Evolutionary conservation across 2,329 filamentous ascomycete species (phyloP), one percentile per base, ranked within the genome.

Genomic region (Periglandula ipomoeae): DNA sequence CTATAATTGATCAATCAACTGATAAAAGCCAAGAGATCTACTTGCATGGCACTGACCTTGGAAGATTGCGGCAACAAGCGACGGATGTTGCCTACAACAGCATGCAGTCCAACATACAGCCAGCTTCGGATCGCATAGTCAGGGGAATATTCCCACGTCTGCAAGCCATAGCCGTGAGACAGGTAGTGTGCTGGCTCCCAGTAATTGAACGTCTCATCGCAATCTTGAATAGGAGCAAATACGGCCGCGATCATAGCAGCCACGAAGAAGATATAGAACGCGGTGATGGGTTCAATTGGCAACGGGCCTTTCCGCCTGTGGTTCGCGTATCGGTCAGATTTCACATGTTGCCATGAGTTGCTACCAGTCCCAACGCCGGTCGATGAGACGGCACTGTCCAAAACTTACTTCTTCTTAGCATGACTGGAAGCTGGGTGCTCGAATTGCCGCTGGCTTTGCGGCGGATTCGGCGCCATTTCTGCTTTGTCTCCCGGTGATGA

Each of bases 71-170:
- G 81, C 1, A 84, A 62, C 5, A 93, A 59, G 34, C 82, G 76
- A 27, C 82, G 78, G 17, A 88, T 56, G 53, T 81, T 87, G 40
- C 82, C 85, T 41, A 87, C 68, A 19, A 84, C 56, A 23, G 89
- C 87, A 67, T 98, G 91, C 1, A 96, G 68, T 5, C 74, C 78
- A 34, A 94, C 75, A 61, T 98, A 98, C 20, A 89, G 74, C 93
- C 93, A 98, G 70, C 89, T 96, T 54, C 93, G 83, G 58, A 98
- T 96, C 45, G 89, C 87, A 68, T 87, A 97, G 50, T 91, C 84
- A 5, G 93, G 93, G 1, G 91, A 95, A 69, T 97, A 98, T 67
- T 98, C 93, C 93, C 93, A 98, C 1, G 93, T 98, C 70, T 98
- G 90, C 45, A 96, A 75, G 35, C 91, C 93, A 61, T 95, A 91